Evolutionary conservation across 2,329 filamentous ascomycete genomes (phyloP).

Genomic region (Cordyceps farinosa): DNA sequence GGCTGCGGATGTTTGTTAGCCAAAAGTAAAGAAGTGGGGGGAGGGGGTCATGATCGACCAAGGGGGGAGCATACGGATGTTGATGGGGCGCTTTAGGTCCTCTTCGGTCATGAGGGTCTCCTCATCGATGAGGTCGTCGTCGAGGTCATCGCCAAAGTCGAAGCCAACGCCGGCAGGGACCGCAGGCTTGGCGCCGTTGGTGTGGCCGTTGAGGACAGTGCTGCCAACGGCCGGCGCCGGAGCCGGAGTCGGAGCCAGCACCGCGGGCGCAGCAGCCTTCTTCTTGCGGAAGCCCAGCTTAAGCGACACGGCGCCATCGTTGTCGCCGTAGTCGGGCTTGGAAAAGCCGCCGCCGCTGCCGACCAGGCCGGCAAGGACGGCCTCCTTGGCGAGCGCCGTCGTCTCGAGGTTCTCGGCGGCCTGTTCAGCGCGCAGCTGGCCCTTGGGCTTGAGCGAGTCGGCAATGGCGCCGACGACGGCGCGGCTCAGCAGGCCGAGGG

Average conservation of each 20-base stretch:
- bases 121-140: conserved; percentile 86
- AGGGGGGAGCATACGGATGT: conserved; percentile 64
- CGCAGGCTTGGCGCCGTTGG: conserved; percentile 42
- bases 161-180: conserved; percentile 61
- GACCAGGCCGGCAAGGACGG: conserved; percentile 77
- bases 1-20: conserved; percentile 46
- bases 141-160: conserved; percentile 63
- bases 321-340: conserved; percentile 62
- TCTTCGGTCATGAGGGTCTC: conserved; percentile 81
- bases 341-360: conserved; percentile 60
- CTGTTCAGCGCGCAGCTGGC: conserved; percentile 65
- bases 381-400: conserved; percentile 63
- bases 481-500: conserved; percentile 60
- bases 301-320: conserved; percentile 54
- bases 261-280: conserved; percentile 24
- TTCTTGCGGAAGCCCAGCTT: conserved; percentile 39
- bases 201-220: conserved; percentile 42
- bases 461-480: conserved; percentile 67
- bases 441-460: conserved; percentile 67
- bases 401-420: conserved; percentile 47
- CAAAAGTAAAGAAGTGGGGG: neutral
- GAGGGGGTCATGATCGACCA: neutral
- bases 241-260: conserved; percentile 4
- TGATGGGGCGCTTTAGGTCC: conserved; percentile 72
- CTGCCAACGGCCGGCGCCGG: conserved; percentile 23